Base-by-base conservation (phyloP, 1,284 basidiomycete species). In the Heterobasidion occidentale region DNA sequence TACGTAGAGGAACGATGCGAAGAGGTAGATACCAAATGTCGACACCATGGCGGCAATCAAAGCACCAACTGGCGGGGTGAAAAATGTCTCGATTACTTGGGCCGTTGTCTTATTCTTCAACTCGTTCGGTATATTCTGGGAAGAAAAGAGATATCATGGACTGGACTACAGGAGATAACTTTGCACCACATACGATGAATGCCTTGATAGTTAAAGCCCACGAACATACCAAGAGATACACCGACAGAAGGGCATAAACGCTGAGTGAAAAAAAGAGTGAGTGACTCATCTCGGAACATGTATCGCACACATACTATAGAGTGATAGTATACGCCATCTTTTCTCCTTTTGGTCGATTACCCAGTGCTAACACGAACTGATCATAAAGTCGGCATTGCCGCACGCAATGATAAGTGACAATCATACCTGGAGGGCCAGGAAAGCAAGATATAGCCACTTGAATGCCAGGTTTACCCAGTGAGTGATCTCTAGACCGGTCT, bases 311-410 rank as follows among this genome's bases (percentile, higher is more conserved):
- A 20, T 58, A 86, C 83, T 86, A 86, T 62, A 98, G 78, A 7
- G 94, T 96, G 34, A 88, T 63, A 0, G 87, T 76, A 67, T 98
- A 98, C 7, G 91, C 83, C 46, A 79, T 68, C 54, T 88, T 83
- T 75, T 98, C 96, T 59, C 94, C 95, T 69, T 98, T 98, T 1
- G 96, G 96, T 61, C 96, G 78, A 71, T 98, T 98, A 57, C 96
- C 96, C 34, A 98, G 74, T 3, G 94, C 95, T n/a, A 98, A 77
- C 45, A 98, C 84, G 65, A 99, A 98, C 74, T 94, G 54, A 53
- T 36, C 27, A 51, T 59, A 3, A 42, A 12, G 38, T 12, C 12
- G n/a, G 11, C 12, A 42, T 42, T 2, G 12, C n/a, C 4, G 6
- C 11, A n/a, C 38, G 6, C 11, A 42, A n/a, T 11, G 8, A n/a